phyloP scores from a whole-genome alignment of 1,139 yeast species.

The Candida sanyaensis region DNA sequence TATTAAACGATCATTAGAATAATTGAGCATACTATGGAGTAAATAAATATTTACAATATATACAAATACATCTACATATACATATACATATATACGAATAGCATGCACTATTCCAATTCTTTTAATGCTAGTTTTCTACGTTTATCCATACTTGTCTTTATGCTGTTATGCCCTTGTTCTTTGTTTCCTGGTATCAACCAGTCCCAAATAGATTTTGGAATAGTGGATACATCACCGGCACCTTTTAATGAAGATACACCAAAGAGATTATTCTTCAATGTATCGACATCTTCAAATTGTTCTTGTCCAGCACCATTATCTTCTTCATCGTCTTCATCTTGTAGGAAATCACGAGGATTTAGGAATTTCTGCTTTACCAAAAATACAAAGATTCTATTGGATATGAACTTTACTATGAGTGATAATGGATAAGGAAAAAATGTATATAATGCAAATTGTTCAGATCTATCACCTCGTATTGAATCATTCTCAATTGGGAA shows the following conservation, averaged over 20 bases:
- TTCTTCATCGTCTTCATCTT: slow-evolving; percentile 21
- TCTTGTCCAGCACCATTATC: slow-evolving; percentile 23
- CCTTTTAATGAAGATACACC: slow-evolving; percentile 46
- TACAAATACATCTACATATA: no score
- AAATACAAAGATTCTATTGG: slow-evolving; percentile 20
- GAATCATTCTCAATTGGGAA: slow-evolving; percentile 27
- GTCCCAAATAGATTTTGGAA: slow-evolving; percentile 27
- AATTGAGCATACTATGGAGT: slow-evolving; percentile 6
- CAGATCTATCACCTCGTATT: slow-evolving; percentile 41
- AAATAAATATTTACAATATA: not conserved
- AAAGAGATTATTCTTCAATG: slow-evolving; percentile 37
- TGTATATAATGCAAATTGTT: slow-evolving; percentile 42
- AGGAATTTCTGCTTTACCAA: slow-evolving; percentile 26
- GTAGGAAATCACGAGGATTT: slow-evolving; percentile 26
- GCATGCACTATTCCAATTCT: slow-evolving; percentile 32
- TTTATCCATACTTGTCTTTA: slow-evolving; percentile 36
- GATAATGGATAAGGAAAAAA: slow-evolving; percentile 49
- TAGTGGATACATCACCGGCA: slow-evolving; percentile 33
- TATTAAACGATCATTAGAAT: slow-evolving; percentile 22
- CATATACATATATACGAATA: not conserved
- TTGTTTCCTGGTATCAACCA: slow-evolving; percentile 23
- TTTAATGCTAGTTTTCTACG: slow-evolving; percentile 45
- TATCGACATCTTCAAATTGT: slow-evolving; percentile 28
- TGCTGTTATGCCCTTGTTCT: slow-evolving; percentile 15
- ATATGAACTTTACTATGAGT: slow-evolving; percentile 22